Percentiles rank a stretch among this genome's conserved stretches.
phyloP scores from a whole-genome alignment of 2,329 filamentous ascomycete species.

The Fusarium mundagurra region DNA sequence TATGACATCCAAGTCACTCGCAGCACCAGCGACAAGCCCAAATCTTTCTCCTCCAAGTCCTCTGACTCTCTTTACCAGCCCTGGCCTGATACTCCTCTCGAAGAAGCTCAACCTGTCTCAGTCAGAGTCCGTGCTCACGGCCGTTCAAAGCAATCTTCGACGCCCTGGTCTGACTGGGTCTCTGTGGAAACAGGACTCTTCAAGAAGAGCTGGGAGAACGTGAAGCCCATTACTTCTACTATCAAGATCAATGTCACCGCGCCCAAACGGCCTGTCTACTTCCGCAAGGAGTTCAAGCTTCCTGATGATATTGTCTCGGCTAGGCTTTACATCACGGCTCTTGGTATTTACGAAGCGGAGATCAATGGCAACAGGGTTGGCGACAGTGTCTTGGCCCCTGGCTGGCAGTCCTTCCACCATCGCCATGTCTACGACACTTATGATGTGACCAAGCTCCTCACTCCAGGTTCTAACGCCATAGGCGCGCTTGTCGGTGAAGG shows the following conservation, averaged over 20 bases:
- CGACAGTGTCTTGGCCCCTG: conserved; percentile 57
- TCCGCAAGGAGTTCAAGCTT: conserved; percentile 49
- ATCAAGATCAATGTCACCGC: conserved; percentile 40
- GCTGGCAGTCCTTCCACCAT: conserved; percentile 62
- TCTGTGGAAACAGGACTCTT: conserved; percentile 49
- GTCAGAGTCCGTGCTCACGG: conserved; percentile 51
- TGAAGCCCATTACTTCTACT: conserved; percentile 45
- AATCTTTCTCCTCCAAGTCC: conserved; percentile 45
- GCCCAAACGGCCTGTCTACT: conserved; percentile 45
- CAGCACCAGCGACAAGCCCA: neutral
- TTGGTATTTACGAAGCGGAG: conserved; percentile 57
- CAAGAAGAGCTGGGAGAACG: conserved; percentile 45
- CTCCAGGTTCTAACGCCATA: conserved; percentile 50
- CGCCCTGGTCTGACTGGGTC: conserved; percentile 43
- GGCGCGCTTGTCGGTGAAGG: conserved; percentile 57
- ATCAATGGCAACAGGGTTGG: conserved; percentile 53
- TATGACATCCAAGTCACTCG: conserved; percentile 56
- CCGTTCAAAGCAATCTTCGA: conserved; percentile 19
- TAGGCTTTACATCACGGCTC: conserved; percentile 57
- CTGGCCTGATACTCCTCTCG: conserved; percentile 53
- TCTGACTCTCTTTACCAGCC: conserved; percentile 53
- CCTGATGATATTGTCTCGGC: conserved; percentile 45
- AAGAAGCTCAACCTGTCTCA: conserved; percentile 44
- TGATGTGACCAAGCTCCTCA: conserved; percentile 57
- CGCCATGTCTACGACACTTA: conserved; percentile 64